Conservation (phyloP, 345 rosid genomes). For the Psidium friedrichsthalianum region DNA sequence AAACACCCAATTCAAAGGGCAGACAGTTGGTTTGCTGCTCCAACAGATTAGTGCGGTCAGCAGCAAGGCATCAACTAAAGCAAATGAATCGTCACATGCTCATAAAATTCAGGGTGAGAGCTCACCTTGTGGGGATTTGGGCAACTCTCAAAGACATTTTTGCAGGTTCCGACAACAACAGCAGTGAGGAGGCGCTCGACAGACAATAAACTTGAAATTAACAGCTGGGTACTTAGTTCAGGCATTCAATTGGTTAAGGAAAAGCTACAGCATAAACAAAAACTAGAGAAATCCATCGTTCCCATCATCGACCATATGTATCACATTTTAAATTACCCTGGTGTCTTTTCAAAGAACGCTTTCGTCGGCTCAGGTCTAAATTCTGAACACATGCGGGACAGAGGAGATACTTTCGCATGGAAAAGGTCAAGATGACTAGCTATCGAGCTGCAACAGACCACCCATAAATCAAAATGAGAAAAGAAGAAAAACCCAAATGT, state of each 20-base stretch:
- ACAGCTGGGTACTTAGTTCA: neutral
- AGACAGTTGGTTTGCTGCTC: conserved; percentile 48
- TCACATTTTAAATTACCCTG: neutral
- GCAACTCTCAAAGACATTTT: conserved; percentile 43
- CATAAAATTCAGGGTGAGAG: conserved; percentile 81
- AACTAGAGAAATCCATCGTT: neutral
- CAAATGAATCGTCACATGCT: conserved; percentile 92
- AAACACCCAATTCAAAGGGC: conserved; percentile 77
- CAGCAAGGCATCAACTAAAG: conserved; percentile 81
- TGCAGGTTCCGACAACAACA: neutral
- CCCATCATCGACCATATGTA: neutral
- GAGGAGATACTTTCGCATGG: neutral
- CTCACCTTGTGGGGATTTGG: conserved; percentile 61
- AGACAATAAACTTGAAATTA: neutral
- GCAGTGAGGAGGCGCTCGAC: neutral
- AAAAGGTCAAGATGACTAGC: neutral
- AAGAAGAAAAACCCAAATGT: neutral
- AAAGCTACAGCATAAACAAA: neutral
- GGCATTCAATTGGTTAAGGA: neutral
- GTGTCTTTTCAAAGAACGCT: neutral
- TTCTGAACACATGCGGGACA: neutral
- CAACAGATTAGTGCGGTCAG: conserved; percentile 44
- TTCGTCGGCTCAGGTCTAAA: neutral
- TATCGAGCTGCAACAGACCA: neutral
- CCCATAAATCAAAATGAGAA: neutral